Percentiles rank a stretch among this genome's conserved stretches.
phyloP scores from a whole-genome alignment of 345 rosid species.

The Nephelium lappaceum region DNA sequence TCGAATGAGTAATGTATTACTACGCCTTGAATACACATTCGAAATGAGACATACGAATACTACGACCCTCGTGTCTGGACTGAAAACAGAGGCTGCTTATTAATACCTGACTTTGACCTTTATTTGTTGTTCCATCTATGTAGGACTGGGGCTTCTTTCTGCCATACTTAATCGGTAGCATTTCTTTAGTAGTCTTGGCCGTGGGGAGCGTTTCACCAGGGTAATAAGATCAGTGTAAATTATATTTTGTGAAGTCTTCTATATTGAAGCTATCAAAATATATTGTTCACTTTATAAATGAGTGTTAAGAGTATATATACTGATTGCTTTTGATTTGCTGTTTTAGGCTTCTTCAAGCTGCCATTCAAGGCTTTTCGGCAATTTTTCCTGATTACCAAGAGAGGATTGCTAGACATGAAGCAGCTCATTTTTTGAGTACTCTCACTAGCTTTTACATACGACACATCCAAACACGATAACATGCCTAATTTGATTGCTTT shows the following conservation, averaged over 20 bases:
- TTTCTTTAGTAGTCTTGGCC: constrained; percentile 79
- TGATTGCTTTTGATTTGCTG: constrained; percentile 20
- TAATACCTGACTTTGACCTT: neutral
- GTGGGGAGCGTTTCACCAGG: constrained; percentile 91
- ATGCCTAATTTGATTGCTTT: neutral
- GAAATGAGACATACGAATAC: neutral
- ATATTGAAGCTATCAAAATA: neutral
- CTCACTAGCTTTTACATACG: neutral
- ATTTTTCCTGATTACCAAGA: constrained; percentile 91
- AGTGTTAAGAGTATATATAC: neutral
- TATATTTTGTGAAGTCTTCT: neutral
- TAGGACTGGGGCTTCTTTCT: constrained; percentile 99
- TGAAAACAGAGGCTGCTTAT: neutral
- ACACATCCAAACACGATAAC: neutral
- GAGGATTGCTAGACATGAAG: constrained; percentile 84
- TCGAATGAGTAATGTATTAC: neutral
- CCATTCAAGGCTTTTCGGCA: constrained; percentile 71
- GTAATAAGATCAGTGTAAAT: constrained; percentile 37
- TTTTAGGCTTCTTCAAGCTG: constrained; percentile 86
- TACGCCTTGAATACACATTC: neutral
- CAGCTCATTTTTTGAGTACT: constrained; percentile 87
- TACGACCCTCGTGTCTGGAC: neutral
- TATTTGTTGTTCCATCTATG: neutral
- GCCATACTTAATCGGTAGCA: constrained; percentile 92
- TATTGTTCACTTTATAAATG: neutral